Evolutionary conservation across 176 grass and related monocot species (phyloP), one percentile per base, ranked within the genome.

Genomic region (Oryza glaberrima): DNA sequence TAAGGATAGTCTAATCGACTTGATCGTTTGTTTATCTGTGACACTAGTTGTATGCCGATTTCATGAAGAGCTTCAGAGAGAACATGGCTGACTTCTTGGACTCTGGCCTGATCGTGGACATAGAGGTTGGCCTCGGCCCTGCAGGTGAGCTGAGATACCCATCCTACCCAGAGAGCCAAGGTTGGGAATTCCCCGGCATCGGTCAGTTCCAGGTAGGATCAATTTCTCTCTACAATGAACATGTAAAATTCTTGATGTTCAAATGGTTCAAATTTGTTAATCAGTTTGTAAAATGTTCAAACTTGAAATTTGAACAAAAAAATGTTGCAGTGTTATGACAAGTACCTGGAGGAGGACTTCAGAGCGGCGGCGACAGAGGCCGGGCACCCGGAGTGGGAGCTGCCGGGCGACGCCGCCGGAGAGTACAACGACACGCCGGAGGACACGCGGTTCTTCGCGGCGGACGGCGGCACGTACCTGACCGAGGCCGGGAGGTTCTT

Each of bases 31-130:
- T 72, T 76, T 26, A 11, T 77, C 48, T 58, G 6, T 35, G 34
- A 46, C 72, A 3, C n/a, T 79, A 97, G 90, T 11, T 94, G 19
- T 97, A 94, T 30, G 71, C 81, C 4, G 92, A 94, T 81, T 94
- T 89, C 88, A 94, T 97, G 92, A 84, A 82, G 84, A 97, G 88
- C 74, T 94, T 91, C 79, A 90, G 92, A 86, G 92, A 91, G 84
- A 94, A 93, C 72, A 97, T 97, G 95, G 75, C 84, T 0, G 92
- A 91, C 40, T 93, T 97, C 61, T 69, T 97, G 70, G 90, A 89
- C 35, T 81, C 86, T 0, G 88, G 86, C 15, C 48, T 97, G n/a
- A 84, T 97, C 52, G 83, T 88, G 67, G 95, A 97, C 65, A 82
- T 93, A 25, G 90, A 94, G 88, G 90, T 97, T 1, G 95, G 95